These are phyloP conservation scores for Wallacemonas sp. DNA, from an alignment of 208 protist genomes.

Conservation along the genomic window DNA sequence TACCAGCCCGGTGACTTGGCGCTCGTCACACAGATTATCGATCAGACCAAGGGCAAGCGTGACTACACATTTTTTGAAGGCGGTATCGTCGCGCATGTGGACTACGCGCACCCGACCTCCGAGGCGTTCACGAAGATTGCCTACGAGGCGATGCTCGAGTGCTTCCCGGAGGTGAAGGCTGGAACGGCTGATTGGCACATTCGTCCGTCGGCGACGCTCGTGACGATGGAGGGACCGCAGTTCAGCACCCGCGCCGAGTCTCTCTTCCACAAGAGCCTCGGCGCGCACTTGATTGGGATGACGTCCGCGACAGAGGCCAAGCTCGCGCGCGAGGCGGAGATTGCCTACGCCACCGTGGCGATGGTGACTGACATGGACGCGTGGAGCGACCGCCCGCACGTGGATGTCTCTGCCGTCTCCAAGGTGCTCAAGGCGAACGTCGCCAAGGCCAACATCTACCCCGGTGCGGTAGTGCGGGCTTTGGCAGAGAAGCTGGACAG, in stretches of 20 bases:
- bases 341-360: constrained; percentile 80
- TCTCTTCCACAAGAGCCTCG: constrained; percentile 69
- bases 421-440: constrained; percentile 58
- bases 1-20: constrained; percentile 85
- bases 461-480: constrained; percentile 38
- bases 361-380: constrained; percentile 96
- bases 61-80: constrained; percentile 83
- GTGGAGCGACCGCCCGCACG: constrained; percentile 83
- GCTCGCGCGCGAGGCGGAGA: constrained; percentile 92
- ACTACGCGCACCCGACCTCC: constrained; percentile 83
- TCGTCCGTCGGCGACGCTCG: constrained; percentile 57
- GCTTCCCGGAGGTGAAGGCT: constrained; percentile 31
- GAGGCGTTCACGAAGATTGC: constrained; percentile 33
- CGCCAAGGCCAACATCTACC: constrained; percentile 65
- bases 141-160: constrained; percentile 29
- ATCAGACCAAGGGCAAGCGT: constrained; percentile 67
- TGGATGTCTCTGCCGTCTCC: constrained; percentile 54
- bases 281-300: constrained; percentile 92
- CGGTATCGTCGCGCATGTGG: constrained; percentile 78
- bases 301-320: constrained; percentile 88
- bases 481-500: constrained; percentile 24
- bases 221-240: constrained; percentile 92
- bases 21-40: constrained; percentile 89
- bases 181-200: constrained; percentile 34
- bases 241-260: constrained; percentile 91